Evolutionary conservation across 129 eudicot genomes (phyloP).

Genomic region (Escallonia rubra): DNA sequence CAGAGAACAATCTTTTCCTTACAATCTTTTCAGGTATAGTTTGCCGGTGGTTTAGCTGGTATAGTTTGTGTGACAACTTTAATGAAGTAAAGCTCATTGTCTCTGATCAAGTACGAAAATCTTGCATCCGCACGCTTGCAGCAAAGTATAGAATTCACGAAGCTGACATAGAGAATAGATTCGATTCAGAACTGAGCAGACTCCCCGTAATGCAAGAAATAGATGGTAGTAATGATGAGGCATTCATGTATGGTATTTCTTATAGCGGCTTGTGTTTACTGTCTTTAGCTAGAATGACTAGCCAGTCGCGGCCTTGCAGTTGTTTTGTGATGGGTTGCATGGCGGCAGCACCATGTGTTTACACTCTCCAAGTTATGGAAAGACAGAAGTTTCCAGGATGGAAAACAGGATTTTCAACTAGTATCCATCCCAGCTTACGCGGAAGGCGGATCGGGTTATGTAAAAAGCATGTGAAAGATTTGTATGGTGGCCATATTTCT

Average conservation of each 20-base stretch:
- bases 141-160: slow-evolving; percentile 66
- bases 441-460: slow-evolving; percentile 79
- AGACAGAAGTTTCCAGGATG: slow-evolving; percentile 78
- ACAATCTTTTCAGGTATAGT: slow-evolving; percentile 66
- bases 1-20: too few relatives aligned
- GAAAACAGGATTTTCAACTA: slow-evolving; percentile 71
- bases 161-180: slow-evolving; percentile 53
- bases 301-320: slow-evolving; percentile 59
- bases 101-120: slow-evolving; percentile 48
- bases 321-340: slow-evolving; percentile 82
- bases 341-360: slow-evolving; percentile 65
- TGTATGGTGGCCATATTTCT: slow-evolving; percentile 70
- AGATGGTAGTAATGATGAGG: slow-evolving; percentile 39
- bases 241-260: slow-evolving; percentile 53
- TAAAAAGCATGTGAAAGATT: slow-evolving; percentile 67
- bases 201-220: slow-evolving; percentile 52
- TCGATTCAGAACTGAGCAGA: slow-evolving; percentile 56
- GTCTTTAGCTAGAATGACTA: slow-evolving; percentile 66
- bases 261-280: slow-evolving; percentile 65
- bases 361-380: slow-evolving; percentile 78
- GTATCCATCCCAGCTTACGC: slow-evolving; percentile 75
- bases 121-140: slow-evolving; percentile 83
- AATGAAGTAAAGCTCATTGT: slow-evolving; percentile 47
- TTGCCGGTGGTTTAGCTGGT: slow-evolving; percentile 80
- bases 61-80: slow-evolving; percentile 53